Evolutionary conservation across 1,284 basidiomycete genomes (phyloP).

Genomic region (Malassezia equina): DNA sequence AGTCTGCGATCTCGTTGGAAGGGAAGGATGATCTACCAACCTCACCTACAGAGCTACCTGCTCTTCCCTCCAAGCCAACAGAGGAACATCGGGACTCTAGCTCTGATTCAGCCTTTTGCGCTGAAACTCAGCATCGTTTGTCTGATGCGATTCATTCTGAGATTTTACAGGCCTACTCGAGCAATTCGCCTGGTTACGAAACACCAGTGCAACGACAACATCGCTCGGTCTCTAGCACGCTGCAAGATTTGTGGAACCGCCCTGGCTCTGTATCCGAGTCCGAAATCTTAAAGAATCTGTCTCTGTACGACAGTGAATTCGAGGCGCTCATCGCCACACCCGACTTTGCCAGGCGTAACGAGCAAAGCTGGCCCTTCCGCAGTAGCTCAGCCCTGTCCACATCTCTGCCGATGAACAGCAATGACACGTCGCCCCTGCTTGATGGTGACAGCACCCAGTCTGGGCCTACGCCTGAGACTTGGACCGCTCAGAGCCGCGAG

Average conservation of each 20-base stretch:
- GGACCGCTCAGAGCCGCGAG: neutral
- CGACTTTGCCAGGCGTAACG: neutral
- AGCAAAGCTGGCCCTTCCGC: neutral
- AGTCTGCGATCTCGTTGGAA: neutral
- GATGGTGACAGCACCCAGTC: neutral
- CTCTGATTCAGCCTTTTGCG: neutral
- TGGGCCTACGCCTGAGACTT: neutral
- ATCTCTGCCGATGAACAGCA: neutral
- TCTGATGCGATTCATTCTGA: slow-evolving; percentile 16
- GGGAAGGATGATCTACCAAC: neutral
- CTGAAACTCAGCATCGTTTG: slow-evolving; percentile 3
- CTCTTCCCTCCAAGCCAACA: neutral
- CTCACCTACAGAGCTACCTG: neutral
- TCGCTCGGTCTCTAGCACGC: neutral
- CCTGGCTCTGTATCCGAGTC: slow-evolving; percentile 8
- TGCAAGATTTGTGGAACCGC: neutral
- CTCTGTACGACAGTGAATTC: slow-evolving; percentile 16
- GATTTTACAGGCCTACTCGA: slow-evolving; percentile 12
- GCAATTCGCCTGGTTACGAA: neutral
- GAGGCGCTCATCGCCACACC: slow-evolving; percentile 14
- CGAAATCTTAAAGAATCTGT: slow-evolving; percentile 9
- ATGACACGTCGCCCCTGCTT: neutral
- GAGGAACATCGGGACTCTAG: neutral
- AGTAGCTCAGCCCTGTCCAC: neutral
- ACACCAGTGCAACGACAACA: slow-evolving; percentile 1